Percentiles rank a stretch among this genome's conserved stretches.
phyloP scores from a whole-genome alignment of 2,329 filamentous ascomycete genomes.

The Monascus ruber region DNA sequence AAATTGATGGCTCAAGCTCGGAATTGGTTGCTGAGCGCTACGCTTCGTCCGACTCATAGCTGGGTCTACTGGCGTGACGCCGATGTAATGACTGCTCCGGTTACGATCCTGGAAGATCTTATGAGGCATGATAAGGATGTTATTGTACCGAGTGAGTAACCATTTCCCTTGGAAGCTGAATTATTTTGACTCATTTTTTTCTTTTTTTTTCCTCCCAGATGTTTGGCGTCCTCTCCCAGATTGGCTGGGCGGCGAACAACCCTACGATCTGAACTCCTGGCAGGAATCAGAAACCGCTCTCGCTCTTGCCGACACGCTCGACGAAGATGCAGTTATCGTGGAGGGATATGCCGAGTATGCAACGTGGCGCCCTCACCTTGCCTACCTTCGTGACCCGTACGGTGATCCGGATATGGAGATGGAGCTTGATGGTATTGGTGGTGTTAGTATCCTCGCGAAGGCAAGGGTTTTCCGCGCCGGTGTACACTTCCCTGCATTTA shows the following conservation, averaged over 20 bases:
- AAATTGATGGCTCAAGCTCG: slow-evolving; percentile 97
- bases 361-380: slow-evolving; percentile 93
- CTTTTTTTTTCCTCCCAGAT: slow-evolving; percentile 42
- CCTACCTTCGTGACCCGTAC: slow-evolving; percentile 91
- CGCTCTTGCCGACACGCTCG: slow-evolving; percentile 82
- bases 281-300: slow-evolving; percentile 97
- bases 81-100: slow-evolving; percentile 92
- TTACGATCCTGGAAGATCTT: slow-evolving; percentile 90
- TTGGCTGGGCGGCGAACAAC: slow-evolving; percentile 96
- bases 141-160: slow-evolving; percentile 90
- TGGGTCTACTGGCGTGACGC: slow-evolving; percentile 99
- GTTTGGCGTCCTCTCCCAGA: slow-evolving; percentile 98
- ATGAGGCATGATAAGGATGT: slow-evolving; percentile 99
- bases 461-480: slow-evolving; percentile 89
- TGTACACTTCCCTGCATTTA: slow-evolving; percentile 96
- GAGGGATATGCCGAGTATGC: slow-evolving; percentile 98
- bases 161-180: slow-evolving; percentile 7
- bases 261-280: slow-evolving; percentile 98
- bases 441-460: slow-evolving; percentile 94
- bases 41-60: slow-evolving; percentile 84
- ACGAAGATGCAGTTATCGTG: slow-evolving; percentile 97
- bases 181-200: slow-evolving; percentile 5
- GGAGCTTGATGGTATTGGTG: slow-evolving; percentile 96
- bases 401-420: slow-evolving; percentile 99
- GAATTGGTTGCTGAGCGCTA: slow-evolving; percentile 92